A percentile compares a stretch with the other conserved stretches of the same genome.
These are phyloP conservation scores for Alternaria sp. DNA, from an alignment of 2,329 filamentous ascomycete genomes.

Conservation along the genomic window DNA sequence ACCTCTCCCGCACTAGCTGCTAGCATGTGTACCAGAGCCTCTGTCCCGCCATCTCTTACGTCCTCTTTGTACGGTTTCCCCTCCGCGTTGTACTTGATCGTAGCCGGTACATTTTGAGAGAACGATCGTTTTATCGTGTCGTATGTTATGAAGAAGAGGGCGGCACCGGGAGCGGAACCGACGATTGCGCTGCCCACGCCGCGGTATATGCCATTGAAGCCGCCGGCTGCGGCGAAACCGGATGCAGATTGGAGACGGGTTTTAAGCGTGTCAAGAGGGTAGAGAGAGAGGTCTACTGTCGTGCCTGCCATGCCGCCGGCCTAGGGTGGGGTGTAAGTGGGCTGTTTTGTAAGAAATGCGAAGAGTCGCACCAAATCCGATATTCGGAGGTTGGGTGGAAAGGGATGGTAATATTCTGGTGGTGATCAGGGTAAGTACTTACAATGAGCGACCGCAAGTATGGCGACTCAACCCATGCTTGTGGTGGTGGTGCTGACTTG, in stretches of 20 bases:
- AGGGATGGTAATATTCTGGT: not conserved
- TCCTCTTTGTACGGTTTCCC: conserved; percentile 39
- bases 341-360: not conserved
- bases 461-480: conserved; percentile 56
- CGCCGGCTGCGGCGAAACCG: conserved; percentile 82
- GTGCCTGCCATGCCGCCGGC: conserved; percentile 93
- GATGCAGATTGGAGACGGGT: conserved; percentile 88
- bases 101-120: conserved; percentile 15
- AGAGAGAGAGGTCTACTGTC: conserved; percentile 95
- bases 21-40: conserved; percentile 73
- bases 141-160: conserved; percentile 97
- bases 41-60: conserved; percentile 21
- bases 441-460: conserved; percentile 58
- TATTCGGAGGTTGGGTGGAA: not conserved
- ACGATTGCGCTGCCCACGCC: conserved; percentile 89
- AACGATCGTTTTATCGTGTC: conserved; percentile 68
- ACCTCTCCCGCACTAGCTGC: conserved; percentile 89
- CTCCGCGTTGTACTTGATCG: conserved; percentile 32
- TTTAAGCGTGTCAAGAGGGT: conserved; percentile 97
- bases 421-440: conserved; percentile 20
- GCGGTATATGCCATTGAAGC: conserved; percentile 90
- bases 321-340: conserved; percentile 48
- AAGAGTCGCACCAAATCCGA: not conserved
- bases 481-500: conserved; percentile 19
- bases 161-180: conserved; percentile 90